Base-by-base conservation (phyloP, 257 asterid genomes). In the Ballota nigra region DNA sequence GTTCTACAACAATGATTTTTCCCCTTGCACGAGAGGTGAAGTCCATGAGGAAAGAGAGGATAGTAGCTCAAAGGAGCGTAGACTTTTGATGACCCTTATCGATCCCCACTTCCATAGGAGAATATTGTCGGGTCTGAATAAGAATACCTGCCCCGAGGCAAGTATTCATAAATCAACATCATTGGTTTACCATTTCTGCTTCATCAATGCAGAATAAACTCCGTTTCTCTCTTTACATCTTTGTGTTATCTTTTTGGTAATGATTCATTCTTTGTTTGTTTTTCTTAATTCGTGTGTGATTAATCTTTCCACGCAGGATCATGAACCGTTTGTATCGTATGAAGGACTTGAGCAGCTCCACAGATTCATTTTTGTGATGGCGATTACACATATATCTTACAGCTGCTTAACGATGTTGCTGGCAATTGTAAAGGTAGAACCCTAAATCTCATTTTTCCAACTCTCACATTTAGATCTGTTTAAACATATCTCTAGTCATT, bases 281-380 rank as follows among this genome's bases (percentile, higher is more conserved):
- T 69, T 28, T 66, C 56, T 18, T 43, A 16, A 12, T 40, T 63
- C 31, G 5, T 45, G 31, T 43, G 36, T 63, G 47, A 52, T 70
- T 64, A 22, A 55, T 19, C 64, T 70, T 78, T 43, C 38, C 20
- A 12, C 70, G 80, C 98, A 95, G 99, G 72, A 83, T 72, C 74
- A 88, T 26, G 99, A 95, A 68, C 97, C 99, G 2, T 95, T 95
- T 78, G 88, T 92, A 63, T 95, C 99, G 9, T 89, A 92, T 75
- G 99, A 95, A 87, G 99, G 98, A 75, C 97, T 95, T 26, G 99
- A 95, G 86, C 97, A 95, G 72, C 96, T 95, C 71, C 98, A 95
- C 68, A 89, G 99, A 52, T 95, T 95, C 88, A 92, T 95, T 81
- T 95, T 95, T 75, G 96, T 92, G 77, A 95, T 95, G 99, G 98